Evolutionary conservation across 2,329 filamentous ascomycete species (phyloP), one percentile per base, ranked within the genome.

Genomic region (Massarina eburnea): DNA sequence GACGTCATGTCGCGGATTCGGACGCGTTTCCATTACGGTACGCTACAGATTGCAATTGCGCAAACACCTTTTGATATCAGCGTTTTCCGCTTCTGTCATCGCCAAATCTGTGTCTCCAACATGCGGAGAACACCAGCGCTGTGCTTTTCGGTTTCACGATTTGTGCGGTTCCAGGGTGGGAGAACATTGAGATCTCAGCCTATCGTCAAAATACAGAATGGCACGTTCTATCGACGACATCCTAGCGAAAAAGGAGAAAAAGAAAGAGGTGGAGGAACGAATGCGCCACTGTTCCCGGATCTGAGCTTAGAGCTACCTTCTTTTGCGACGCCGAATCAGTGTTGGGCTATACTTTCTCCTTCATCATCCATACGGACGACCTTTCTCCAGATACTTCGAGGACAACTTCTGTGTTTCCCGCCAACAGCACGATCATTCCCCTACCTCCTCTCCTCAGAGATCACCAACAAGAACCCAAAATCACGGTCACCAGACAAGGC

Each of bases 261-360:
- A 4, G 60, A 52, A 43, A 43, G 53, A 39, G 37, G 42, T 10
- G 71, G 79, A 3, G 52, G 68, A 36, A 59, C 73, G 44, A 92
- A 94, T 64, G 84, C 84, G 18, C 77, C 89, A 4, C 74, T 96
- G 3, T 96, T 95, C 65, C 76, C 80, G 3, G 75, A 83, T 43
- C 67, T 96, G 55, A 82, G 70, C 44, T 89, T 96, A 63, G 78
- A 80, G 30, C 73, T 97, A 1, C 81, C 86, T 0, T 83, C 85
- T 4, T 69, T 74, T 30, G 65, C 77, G 5, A 55, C 71, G 0
- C 65, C 61, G 37, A 59, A 58, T 20, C 80, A 87, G 55, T 82
- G 89, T 66, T 97, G 91, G 91, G 88, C 89, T 30, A 77, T 99
- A 30, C 77, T 97, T 20, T 91, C 90, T 0, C 84, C 89, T 0